Evolutionary conservation across 2,329 filamentous ascomycete species (phyloP), one percentile per base, ranked within the genome.

Genomic region (Diplodia sapinea): DNA sequence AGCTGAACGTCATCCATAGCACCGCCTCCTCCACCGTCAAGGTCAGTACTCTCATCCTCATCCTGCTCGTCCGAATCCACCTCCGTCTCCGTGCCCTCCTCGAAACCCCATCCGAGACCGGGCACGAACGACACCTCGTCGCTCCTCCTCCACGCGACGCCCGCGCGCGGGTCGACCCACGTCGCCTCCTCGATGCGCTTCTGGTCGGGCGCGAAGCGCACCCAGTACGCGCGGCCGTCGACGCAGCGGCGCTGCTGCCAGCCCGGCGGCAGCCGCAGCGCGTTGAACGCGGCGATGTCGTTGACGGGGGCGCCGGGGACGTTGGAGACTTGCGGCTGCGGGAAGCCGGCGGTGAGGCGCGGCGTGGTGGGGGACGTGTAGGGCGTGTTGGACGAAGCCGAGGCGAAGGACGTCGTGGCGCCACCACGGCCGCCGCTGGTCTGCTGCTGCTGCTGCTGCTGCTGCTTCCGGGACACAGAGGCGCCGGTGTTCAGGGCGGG

Each of bases 231-330:
- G 15, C 57, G 40, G 15, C 57, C 57, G 13, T 62, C 57, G n/a
- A 23, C 43, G 29, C 57, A 50, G 36, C 57, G 26, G 15, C 57
- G 15, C 40, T 62, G 57, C 57, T 62, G 57, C 57, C 57, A 62
- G 9, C 57, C 57, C 2, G 15, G 9, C 57, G 26, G 40, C 4
- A 62, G 4, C 7, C 57, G 23, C 57, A 49, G 29, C 6, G 40
- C 57, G n/a, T 62, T 62, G 43, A 62, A 62, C 17, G 43, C 57
- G 7, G 12, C 26, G 29, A 50, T n/a, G 5, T 2, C 8, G n/a
- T n/a, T 26, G 9, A 1, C 54, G 17, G 33, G 15, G 2, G 31
- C 31, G 31, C 31, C 31, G 31, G 31, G 31, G 31, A 33, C 15
- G 38, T 43, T 43, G 38, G 13, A 43, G 38, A 9, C 20, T 15